Conservation (phyloP, 305 asterid species). For the Ilex paraguariensis region DNA sequence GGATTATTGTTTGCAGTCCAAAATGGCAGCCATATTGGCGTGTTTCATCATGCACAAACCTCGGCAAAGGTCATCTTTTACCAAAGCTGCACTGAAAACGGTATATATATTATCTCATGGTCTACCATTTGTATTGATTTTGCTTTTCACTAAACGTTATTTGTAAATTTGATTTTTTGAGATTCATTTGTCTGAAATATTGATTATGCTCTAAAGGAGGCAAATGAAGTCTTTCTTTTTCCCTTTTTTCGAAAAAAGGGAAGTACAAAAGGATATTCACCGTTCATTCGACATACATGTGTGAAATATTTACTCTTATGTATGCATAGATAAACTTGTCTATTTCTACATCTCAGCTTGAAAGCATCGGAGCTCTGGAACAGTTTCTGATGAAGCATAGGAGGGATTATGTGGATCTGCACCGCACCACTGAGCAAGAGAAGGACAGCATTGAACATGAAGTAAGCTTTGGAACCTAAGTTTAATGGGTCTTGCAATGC, state of each 20-base stretch:
- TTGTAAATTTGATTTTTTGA: too few species aligned
- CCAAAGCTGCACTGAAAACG: conserved; percentile 76
- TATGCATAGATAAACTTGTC: too few species aligned
- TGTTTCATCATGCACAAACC: conserved; percentile 75
- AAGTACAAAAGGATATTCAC: too few species aligned
- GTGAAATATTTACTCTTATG: too few species aligned
- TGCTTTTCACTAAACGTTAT: background rate
- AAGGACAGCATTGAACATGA: conserved; percentile 93
- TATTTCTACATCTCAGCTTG: conserved; percentile 47
- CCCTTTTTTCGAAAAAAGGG: too few species aligned
- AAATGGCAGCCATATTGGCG: conserved; percentile 76
- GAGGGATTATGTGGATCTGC: conserved; percentile 83
- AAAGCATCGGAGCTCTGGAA: conserved; percentile 69
- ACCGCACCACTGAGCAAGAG: conserved; percentile 88
- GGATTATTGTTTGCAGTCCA: conserved; percentile 47
- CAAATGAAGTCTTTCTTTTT: too few species aligned
- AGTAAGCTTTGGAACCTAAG: conserved; percentile 34
- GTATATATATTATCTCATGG: conserved; percentile 22
- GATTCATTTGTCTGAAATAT: background rate
- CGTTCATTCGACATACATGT: too few species aligned
- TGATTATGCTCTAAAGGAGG: too few species aligned
- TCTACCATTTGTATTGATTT: conserved; percentile 1
- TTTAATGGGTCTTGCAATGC: background rate
- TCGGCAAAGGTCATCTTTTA: conserved; percentile 59
- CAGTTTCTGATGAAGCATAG: conserved; percentile 82